These are phyloP conservation scores for Cubamyces lactineus DNA, from an alignment of 768 basidiomycete genomes.

Conservation along the genomic window DNA sequence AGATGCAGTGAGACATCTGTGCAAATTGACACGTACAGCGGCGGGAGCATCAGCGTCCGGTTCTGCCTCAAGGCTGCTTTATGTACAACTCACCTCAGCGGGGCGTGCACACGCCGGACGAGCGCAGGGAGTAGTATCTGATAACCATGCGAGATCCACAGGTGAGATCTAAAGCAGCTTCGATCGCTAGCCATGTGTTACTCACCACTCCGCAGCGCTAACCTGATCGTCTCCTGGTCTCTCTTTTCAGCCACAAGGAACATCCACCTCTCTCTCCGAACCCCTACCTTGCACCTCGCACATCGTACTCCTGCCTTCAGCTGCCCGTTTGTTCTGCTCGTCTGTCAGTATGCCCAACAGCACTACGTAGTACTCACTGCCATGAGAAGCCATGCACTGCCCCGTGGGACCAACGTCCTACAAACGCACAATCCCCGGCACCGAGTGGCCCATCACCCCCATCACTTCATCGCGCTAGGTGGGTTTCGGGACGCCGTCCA, in stretches of 20 bases:
- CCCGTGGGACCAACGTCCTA: background rate
- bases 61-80: background rate
- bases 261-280: background rate
- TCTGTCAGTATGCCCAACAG: background rate
- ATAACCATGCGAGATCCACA: constrained; percentile 12
- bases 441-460: constrained; percentile 16
- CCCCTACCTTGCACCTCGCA: background rate
- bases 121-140: background rate
- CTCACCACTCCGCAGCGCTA: constrained; percentile 6
- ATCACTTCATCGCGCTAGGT: constrained; percentile 4
- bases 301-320: background rate
- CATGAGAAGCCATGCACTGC: constrained; percentile 13
- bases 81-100: constrained; percentile 20
- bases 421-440: constrained; percentile 18
- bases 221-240: background rate
- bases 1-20: background rate
- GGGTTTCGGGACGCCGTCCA: constrained; percentile 1
- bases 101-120: background rate
- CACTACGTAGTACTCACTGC: background rate
- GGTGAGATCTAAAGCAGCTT: constrained; percentile 18
- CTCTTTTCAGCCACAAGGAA: constrained; percentile 6
- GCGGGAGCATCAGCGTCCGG: background rate
- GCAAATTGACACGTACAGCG: background rate
- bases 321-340: background rate
- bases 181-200: constrained; percentile 18